Percentiles rank a stretch among this genome's conserved stretches.
Conservation (phyloP, 352 stramenopile genomes). For the Pythium pyrilobum region DNA sequence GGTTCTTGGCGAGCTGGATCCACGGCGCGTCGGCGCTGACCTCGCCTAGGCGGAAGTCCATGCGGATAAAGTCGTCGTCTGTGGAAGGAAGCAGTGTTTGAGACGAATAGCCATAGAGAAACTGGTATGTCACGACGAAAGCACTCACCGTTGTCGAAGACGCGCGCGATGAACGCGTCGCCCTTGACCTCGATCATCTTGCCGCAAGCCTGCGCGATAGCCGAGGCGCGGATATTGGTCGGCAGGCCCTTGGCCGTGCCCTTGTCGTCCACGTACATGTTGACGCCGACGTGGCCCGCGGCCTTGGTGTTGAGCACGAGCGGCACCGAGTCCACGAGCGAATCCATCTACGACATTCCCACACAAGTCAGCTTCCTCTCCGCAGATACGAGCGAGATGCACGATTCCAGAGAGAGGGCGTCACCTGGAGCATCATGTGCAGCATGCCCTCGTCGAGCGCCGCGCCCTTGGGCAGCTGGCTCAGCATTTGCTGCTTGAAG, state of each 20-base stretch:
- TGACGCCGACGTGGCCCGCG: conserved; percentile 68
- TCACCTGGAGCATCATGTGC: conserved; percentile 77
- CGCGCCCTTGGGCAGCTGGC: conserved; percentile 59
- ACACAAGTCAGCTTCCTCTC: background rate
- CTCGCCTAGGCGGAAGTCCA: conserved; percentile 73
- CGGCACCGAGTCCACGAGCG: conserved; percentile 83
- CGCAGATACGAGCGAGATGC: background rate
- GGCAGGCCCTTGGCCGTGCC: conserved; percentile 79
- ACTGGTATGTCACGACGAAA: background rate
- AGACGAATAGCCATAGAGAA: background rate
- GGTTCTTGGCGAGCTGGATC: conserved; percentile 58
- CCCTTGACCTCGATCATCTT: conserved; percentile 82
- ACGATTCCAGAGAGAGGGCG: too few relatives aligned
- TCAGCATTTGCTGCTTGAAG: conserved; percentile 78
- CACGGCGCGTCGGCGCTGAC: conserved; percentile 59
- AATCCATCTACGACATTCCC: conserved; percentile 70
- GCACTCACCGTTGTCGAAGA: conserved; percentile 81
- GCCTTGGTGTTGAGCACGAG: conserved; percentile 77
- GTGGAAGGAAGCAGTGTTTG: background rate
- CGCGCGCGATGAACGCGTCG: conserved; percentile 82
- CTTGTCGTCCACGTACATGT: conserved; percentile 91
- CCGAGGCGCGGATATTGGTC: conserved; percentile 71
- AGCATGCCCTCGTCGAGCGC: conserved; percentile 71
- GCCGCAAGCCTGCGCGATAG: conserved; percentile 76
- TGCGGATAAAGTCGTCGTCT: conserved; percentile 82